phyloP scores from a whole-genome alignment of 257 asterid genomes.

The Euphrasia confusa region DNA sequence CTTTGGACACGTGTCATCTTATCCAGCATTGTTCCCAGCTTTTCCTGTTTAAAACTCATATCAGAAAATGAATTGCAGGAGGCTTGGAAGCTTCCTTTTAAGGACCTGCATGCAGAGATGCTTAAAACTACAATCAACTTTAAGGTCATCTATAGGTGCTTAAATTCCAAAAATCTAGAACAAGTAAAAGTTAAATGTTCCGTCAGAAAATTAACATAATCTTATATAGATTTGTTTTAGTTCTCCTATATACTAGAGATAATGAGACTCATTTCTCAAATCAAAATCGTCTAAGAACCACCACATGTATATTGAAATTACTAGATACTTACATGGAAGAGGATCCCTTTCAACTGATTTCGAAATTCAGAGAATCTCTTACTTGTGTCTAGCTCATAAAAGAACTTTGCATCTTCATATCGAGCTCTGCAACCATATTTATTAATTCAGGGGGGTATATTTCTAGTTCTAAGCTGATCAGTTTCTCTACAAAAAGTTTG shows the following conservation, averaged over 20 bases:
- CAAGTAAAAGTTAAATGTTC: conserved; percentile 4
- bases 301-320: conserved; percentile 12
- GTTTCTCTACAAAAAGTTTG: conserved; percentile 13
- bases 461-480: conserved; percentile 10
- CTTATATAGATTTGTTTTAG: conserved; percentile 3
- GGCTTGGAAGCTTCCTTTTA: no score
- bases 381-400: conserved; percentile 88
- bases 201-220: conserved; percentile 1
- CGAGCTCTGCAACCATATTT: conserved; percentile 64
- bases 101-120: no score
- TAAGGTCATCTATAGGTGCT: background rate
- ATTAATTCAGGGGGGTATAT: background rate
- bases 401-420: conserved; percentile 96
- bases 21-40: conserved; percentile 92
- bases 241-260: conserved; percentile 4
- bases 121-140: background rate
- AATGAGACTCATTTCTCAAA: conserved; percentile 7
- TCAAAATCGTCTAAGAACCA: conserved; percentile 19
- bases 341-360: conserved; percentile 79
- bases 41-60: conserved; percentile 51
- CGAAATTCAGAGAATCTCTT: conserved; percentile 81
- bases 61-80: conserved; percentile 16
- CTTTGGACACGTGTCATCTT: conserved; percentile 73
- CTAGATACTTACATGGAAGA: conserved; percentile 76
- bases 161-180: conserved; percentile 13